phyloP scores from a whole-genome alignment of 2,329 filamentous ascomycete species.

The Penicillium sp. region DNA sequence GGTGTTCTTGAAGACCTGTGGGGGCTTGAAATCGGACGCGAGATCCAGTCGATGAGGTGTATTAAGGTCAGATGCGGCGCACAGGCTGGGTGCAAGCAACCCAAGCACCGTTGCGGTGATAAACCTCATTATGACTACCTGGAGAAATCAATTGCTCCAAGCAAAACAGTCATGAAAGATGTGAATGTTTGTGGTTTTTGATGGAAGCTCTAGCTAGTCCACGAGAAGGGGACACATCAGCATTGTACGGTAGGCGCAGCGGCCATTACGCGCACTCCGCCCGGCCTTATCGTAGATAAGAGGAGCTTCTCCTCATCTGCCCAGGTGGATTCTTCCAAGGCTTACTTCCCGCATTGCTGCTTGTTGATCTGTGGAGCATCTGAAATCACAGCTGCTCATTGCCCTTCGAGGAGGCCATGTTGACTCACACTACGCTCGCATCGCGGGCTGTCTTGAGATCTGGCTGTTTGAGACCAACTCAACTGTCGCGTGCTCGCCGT shows the following conservation, averaged over 20 bases:
- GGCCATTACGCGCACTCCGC: conserved; percentile 36
- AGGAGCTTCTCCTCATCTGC: conserved; percentile 23
- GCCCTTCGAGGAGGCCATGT: background rate
- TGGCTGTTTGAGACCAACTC: conserved; percentile 16
- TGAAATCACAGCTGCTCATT: background rate
- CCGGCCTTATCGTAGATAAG: conserved; percentile 28
- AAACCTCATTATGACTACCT: conserved; percentile 42
- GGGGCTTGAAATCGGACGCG: conserved; percentile 68
- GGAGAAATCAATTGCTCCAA: conserved; percentile 24
- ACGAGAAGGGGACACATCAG: background rate
- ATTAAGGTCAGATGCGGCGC: conserved; percentile 31
- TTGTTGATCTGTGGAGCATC: background rate
- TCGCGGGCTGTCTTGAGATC: conserved; percentile 25
- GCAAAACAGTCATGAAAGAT: conserved; percentile 15
- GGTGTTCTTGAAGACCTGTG: conserved; percentile 88
- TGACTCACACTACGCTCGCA: conserved; percentile 19
- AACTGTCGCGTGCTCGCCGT: conserved; percentile 19
- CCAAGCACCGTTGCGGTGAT: conserved; percentile 40
- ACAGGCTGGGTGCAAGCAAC: conserved; percentile 38
- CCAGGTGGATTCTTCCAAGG: conserved; percentile 6
- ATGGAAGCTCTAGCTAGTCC: conserved; percentile 9
- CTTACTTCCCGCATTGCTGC: conserved; percentile 1
- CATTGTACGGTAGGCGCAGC: conserved; percentile 36
- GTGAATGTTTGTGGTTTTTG: conserved; percentile 11
- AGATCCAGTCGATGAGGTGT: conserved; percentile 37